Percentiles rank a stretch among this genome's conserved stretches.
Conservation (phyloP, 257 asterid species). For the Mitragyna speciosa region DNA sequence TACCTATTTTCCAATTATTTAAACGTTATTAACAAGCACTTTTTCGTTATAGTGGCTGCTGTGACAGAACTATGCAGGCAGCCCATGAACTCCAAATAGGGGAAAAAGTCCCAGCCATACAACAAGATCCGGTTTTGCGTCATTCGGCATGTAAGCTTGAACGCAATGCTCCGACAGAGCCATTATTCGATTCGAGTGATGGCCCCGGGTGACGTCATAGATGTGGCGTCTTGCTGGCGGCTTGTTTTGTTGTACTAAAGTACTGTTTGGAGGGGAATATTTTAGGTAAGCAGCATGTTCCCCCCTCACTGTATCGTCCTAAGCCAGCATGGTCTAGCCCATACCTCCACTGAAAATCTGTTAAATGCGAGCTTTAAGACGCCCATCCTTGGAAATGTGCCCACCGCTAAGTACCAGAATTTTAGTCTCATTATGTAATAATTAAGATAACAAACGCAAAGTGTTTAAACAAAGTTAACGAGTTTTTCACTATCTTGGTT, state of each 20-base stretch:
- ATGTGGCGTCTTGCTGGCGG: neutral
- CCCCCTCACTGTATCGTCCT: neutral
- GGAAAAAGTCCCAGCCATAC: too few species aligned
- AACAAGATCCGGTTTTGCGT: neutral
- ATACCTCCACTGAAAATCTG: neutral
- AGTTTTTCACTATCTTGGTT: too few species aligned
- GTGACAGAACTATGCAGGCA: too few species aligned
- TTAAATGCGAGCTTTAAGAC: neutral
- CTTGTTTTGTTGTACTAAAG: neutral
- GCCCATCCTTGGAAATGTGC: neutral
- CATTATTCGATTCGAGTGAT: neutral
- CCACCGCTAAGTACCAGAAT: neutral
- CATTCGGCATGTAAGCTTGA: neutral
- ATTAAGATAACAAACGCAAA: too few species aligned
- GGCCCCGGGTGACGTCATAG: conserved; percentile 14
- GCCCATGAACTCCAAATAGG: too few species aligned
- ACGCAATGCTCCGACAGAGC: neutral
- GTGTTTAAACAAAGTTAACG: too few species aligned
- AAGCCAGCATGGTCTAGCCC: neutral
- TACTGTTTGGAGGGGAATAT: neutral
- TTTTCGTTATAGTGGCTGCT: too few species aligned
- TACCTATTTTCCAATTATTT: too few species aligned
- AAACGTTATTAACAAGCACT: too few species aligned
- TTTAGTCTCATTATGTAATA: too few species aligned
- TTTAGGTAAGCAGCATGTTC: neutral